Evolutionary conservation across 805 yeast species (phyloP).

Genomic region (Jamesozyma lodderae): DNA sequence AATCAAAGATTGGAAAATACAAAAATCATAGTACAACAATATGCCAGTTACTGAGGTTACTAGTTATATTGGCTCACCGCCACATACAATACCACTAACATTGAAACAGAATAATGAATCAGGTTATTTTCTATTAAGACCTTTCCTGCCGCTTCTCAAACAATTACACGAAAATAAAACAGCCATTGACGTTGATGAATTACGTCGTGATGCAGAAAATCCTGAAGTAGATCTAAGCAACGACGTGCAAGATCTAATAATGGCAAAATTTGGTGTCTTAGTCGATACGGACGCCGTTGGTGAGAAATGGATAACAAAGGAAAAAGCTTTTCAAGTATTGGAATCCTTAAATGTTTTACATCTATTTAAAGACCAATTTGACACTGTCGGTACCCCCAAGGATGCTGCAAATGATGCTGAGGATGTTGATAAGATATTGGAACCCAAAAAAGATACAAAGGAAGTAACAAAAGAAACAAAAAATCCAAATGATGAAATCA

Average conservation of each 20-base stretch:
- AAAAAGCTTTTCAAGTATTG: slow-evolving; percentile 19
- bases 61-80: slow-evolving; percentile 9
- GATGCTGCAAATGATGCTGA: slow-evolving; percentile 1
- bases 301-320: slow-evolving; percentile 25
- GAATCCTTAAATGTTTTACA: slow-evolving; percentile 13
- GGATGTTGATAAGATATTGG: slow-evolving; percentile 3
- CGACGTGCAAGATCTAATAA: slow-evolving; percentile 6
- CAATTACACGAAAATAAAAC: slow-evolving; percentile 7
- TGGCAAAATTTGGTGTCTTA: slow-evolving; percentile 20
- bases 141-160: slow-evolving; percentile 20
- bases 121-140: slow-evolving; percentile 19
- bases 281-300: slow-evolving; percentile 23
- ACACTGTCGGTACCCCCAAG: background rate
- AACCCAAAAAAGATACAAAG: too few species aligned
- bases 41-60: slow-evolving; percentile 16
- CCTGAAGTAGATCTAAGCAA: background rate
- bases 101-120: slow-evolving; percentile 17
- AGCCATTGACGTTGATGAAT: slow-evolving; percentile 3
- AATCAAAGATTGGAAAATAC: too few species aligned
- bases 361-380: slow-evolving; percentile 13
- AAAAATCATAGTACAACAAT: background rate
- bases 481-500: background rate
- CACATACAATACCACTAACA: slow-evolving; percentile 10
- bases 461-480: background rate
- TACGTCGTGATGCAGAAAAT: background rate